Percentiles rank a stretch among this genome's conserved stretches.
phyloP scores from a whole-genome alignment of 129 eudicot genomes.

The Scalesia atractyloides region DNA sequence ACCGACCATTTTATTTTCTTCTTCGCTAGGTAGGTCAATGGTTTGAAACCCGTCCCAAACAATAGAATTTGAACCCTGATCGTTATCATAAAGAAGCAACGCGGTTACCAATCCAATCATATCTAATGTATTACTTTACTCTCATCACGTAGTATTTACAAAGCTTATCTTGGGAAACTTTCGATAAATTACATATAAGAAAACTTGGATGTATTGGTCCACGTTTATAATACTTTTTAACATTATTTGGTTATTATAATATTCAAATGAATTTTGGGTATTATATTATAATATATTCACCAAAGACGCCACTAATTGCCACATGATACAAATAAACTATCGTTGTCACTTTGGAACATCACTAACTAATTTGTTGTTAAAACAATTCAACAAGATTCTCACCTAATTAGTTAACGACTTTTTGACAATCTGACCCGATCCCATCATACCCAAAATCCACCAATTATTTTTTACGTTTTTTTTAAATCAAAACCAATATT shows the following conservation, averaged over 20 bases:
- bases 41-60: no score
- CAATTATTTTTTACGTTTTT: neutral
- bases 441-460: neutral
- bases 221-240: no score
- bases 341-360: conserved; percentile 28
- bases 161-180: no score
- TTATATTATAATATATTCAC: neutral
- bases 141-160: no score
- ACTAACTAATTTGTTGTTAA: conserved; percentile 33
- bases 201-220: no score
- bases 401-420: conserved; percentile 36
- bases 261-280: neutral
- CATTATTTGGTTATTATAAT: neutral
- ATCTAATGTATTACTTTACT: no score
- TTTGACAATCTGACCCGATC: conserved; percentile 19
- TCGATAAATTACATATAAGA: no score
- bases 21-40: no score
- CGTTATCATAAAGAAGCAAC: no score
- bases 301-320: conserved; percentile 3
- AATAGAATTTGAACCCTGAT: no score
- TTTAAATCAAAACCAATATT: neutral
- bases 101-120: no score
- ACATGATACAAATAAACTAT: conserved; percentile 24
- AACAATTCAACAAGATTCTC: conserved; percentile 31
- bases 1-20: no score